Evolutionary conservation across 805 yeast genomes (phyloP).

Genomic region (Pichia ethanolica): DNA sequence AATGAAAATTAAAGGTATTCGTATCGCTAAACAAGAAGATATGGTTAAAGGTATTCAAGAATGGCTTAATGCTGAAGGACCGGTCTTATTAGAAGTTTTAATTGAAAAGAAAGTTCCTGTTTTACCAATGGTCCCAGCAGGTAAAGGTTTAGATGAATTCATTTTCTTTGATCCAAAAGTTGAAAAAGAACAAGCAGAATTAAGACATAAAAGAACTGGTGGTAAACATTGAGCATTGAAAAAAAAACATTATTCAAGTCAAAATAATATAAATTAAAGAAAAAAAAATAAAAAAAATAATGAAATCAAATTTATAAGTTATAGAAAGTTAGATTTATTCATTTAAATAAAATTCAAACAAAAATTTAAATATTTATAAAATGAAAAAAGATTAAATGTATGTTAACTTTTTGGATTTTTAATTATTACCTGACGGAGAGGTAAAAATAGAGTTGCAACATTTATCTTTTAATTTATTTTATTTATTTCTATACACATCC

Average conservation of each 20-base stretch:
- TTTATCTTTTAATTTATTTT: neutral
- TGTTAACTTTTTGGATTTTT: neutral
- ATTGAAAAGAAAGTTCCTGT: conserved; percentile 94
- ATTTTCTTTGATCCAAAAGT: conserved; percentile 78
- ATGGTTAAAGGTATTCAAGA: conserved; percentile 50
- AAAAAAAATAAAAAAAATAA: no score
- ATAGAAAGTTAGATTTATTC: no score
- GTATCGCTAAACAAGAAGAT: conserved; percentile 63
- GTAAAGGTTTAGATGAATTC: conserved; percentile 90
- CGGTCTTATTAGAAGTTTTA: conserved; percentile 82
- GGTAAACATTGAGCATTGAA: conserved; percentile 47
- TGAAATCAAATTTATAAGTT: no score
- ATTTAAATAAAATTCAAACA: no score
- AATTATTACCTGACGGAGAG: conserved; percentile 5
- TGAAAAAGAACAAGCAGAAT: conserved; percentile 60
- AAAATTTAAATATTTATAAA: no score
- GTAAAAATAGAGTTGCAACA: neutral
- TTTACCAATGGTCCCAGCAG: conserved; percentile 96
- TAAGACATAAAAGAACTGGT: conserved; percentile 65
- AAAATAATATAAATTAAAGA: no score
- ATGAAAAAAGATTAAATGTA: no score
- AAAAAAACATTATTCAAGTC: no score
- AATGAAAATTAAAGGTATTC: conserved; percentile 84
- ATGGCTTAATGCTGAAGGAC: conserved; percentile 71
- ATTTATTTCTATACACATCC: neutral